Evolutionary conservation across 331 rosid species (phyloP).

Genomic region (Malus hybrid): DNA sequence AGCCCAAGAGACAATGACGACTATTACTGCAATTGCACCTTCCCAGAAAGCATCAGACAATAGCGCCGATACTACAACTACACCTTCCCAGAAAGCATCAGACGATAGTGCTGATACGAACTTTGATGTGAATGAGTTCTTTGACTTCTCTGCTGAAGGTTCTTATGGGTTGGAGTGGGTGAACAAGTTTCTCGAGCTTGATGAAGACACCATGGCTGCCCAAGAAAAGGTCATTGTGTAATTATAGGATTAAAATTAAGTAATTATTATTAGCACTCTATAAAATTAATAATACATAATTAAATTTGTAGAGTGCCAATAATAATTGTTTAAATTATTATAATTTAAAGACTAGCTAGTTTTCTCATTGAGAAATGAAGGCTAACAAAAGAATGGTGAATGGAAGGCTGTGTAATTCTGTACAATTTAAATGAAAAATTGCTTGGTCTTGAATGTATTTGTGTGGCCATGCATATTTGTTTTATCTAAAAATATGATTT

Average conservation of each 20-base stretch:
- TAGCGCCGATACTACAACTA: not conserved
- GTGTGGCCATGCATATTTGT: not conserved
- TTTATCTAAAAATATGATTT: not conserved
- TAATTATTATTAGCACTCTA: too few species aligned
- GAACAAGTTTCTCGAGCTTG: constrained; percentile 42
- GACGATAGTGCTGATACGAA: not conserved
- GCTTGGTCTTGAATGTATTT: not conserved
- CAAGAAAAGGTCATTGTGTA: constrained; percentile 3
- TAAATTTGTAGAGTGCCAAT: not conserved
- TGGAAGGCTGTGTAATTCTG: not conserved
- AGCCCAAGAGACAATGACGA: constrained; percentile 1
- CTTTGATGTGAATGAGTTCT: constrained; percentile 51
- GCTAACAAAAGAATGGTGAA: not conserved
- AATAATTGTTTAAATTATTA: too few species aligned
- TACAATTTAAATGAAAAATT: not conserved
- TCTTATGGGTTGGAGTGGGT: constrained; percentile 43
- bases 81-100: not conserved
- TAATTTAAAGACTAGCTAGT: not conserved
- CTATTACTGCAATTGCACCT: not conserved
- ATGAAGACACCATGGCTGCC: constrained; percentile 18
- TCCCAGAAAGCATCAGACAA: too few species aligned
- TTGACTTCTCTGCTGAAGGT: constrained; percentile 38
- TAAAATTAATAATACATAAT: too few species aligned
- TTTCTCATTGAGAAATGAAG: not conserved
- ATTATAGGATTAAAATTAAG: too few species aligned